Evolutionary conservation across 208 protist species (phyloP), one percentile per base, ranked within the genome.

Genomic region (Crithidia expoeki): DNA sequence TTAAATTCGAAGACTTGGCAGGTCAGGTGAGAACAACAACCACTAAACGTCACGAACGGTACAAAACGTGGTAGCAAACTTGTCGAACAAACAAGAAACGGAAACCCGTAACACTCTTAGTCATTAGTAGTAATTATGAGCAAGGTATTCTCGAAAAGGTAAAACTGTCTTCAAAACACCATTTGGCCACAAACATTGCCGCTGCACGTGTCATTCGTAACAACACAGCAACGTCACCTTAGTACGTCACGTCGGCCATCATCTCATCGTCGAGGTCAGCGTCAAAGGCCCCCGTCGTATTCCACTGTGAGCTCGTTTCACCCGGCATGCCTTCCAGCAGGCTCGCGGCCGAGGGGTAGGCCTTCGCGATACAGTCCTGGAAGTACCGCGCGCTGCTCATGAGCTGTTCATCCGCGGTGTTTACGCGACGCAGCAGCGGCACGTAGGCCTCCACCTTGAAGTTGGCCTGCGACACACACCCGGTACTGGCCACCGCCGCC

Each of bases 241-340:
- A 96, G 62, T 80, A 80, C 16, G 87, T 78, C 30, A 81, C 81
- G 55, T 94, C 88, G 4, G 92, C 92, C n/a, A 80, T 74, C 40
- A 88, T 63, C 69, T 96, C 92, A 55, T 96, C 92, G 38, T 96
- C 92, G 7, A 96, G 80, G 68, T 96, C 92, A 4, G 92, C 92
- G 55, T 96, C 92, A 51, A 95, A 96, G 44, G 83, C 74, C 25
- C 86, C 86, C 16, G 84, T 72, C 21, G 74, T 40, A 32, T 58
- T 67, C 91, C 91, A 96, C 74, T 86, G 78, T 9, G 78, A 59
- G 80, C 88, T 94, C 46, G 44, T 64, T 30, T 88, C 87, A n/a
- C 69, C 83, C 12, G 76, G 74, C 40, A 86, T 56, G 23, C 79
- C 74, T 30, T 83, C 83, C 44, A 93, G 9, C 47, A 32, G 33